Evolutionary conservation across 2,329 filamentous ascomycete species (phyloP).

Genomic region (Lachnellula subtilissima): DNA sequence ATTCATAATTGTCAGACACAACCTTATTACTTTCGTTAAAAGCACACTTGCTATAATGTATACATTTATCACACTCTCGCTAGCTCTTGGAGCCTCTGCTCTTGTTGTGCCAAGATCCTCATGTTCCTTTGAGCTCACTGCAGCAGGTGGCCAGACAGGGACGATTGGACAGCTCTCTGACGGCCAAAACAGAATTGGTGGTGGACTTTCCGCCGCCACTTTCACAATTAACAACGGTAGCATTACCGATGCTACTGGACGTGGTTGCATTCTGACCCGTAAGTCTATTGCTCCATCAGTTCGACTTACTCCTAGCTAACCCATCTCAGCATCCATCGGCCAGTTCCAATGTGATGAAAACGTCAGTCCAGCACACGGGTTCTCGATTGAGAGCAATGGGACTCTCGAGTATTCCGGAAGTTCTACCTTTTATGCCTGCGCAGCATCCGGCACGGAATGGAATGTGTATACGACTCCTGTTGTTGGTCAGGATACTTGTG

Average conservation of each 20-base stretch:
- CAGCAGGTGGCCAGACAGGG: constrained; percentile 46
- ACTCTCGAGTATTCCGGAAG: constrained; percentile 44
- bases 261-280: constrained; percentile 62
- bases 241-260: constrained; percentile 50
- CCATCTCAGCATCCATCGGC: constrained; percentile 5
- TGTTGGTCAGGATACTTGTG: constrained; percentile 43
- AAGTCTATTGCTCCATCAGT: neutral
- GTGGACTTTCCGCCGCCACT: constrained; percentile 40
- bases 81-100: constrained; percentile 39
- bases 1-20: neutral
- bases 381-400: constrained; percentile 50
- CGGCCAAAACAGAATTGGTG: constrained; percentile 57
- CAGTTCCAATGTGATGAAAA: constrained; percentile 44
- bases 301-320: neutral
- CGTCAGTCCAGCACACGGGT: constrained; percentile 48
- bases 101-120: constrained; percentile 32
- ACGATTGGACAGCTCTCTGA: constrained; percentile 54
- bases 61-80: constrained; percentile 33
- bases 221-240: constrained; percentile 52
- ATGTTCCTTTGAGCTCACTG: constrained; percentile 48
- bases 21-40: neutral
- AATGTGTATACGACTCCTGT: constrained; percentile 48
- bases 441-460: constrained; percentile 48
- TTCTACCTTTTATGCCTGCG: constrained; percentile 55
- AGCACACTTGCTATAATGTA: constrained; percentile 32